Percentiles rank a stretch among this genome's conserved stretches.
Evolutionary conservation across 2,329 filamentous ascomycete genomes (phyloP).

Genomic region (Plectosphaerella cucumerina): DNA sequence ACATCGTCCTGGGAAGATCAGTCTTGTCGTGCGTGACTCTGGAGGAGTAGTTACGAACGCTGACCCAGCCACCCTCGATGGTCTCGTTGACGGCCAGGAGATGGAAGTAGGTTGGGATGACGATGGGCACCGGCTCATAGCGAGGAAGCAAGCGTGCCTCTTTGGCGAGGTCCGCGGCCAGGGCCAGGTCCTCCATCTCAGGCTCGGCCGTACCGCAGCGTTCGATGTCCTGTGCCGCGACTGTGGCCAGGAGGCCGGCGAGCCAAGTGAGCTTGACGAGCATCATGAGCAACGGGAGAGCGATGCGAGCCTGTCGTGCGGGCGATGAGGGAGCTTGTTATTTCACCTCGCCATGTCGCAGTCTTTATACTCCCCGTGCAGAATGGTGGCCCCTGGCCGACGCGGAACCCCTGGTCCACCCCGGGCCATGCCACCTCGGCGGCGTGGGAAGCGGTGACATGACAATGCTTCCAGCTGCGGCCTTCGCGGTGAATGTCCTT

Average conservation of each 20-base stretch:
- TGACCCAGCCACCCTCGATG: constrained; percentile 27
- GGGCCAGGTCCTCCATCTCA: neutral
- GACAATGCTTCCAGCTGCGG: too few relatives aligned
- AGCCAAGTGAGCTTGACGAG: constrained; percentile 1
- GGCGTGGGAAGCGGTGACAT: too few relatives aligned
- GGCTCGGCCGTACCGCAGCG: constrained; percentile 1
- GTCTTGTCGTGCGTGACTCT: constrained; percentile 3
- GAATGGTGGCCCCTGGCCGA: too few relatives aligned
- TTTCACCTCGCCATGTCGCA: neutral
- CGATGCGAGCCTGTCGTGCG: neutral
- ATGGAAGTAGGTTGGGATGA: constrained; percentile 22
- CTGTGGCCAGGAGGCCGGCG: neutral
- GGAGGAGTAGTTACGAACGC: constrained; percentile 18
- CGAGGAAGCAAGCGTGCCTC: neutral
- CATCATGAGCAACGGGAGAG: neutral
- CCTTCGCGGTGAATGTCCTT: neutral
- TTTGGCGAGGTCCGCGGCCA: neutral
- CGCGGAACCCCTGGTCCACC: too few relatives aligned
- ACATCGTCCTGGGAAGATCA: constrained; percentile 22
- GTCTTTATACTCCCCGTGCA: neutral
- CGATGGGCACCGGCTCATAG: constrained; percentile 2
- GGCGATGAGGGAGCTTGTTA: neutral
- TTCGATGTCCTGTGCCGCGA: neutral
- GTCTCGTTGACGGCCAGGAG: constrained; percentile 21
- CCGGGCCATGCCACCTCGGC: too few relatives aligned